Base-by-base conservation (phyloP, 306 rosid genomes). In the Quercus dentata region DNA sequence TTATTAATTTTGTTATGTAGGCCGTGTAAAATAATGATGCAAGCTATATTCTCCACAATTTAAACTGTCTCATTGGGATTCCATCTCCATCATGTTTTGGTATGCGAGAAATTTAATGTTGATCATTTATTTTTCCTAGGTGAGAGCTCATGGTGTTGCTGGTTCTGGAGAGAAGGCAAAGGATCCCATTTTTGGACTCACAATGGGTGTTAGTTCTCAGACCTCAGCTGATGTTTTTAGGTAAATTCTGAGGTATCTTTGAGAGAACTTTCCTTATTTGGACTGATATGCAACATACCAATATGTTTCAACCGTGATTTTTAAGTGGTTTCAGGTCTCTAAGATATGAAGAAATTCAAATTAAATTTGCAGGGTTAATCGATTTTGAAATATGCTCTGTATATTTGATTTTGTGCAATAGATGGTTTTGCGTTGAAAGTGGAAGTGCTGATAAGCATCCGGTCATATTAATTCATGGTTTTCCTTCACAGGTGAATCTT, bases 351-450 rank as follows among this genome's bases (percentile, higher is more conserved):
- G 64, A 84, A 49, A 67, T 81, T 78, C 83, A 81, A 69, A 79
- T 78, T 79, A 75, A 71, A 88, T 77, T 83, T 85, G 82, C 83
- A 80, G 86, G 90, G 79, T 56, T 85, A 82, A 49, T 85, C 82
- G 74, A 88, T 82, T 49, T 49, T 85, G 77, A 89, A 82, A 76
- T 58, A 64, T 80, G 80, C 83, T 91, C 80, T 85, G 31, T 84
- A 20, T 85, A 55, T 80, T 76, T 88, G 88, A 78, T 86, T 93
- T 90, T 88, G 87, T 85, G 77, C 82, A 65, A 86, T 94, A 92
- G 98, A 90, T 92, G 98, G 98, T 94, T 94, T 78, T 92, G 92
- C 89, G 93, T 94, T 79, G 92, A 94, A 83, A 69, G 86, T 5
- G 98, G 97, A 85, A 92, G 87, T 69, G 87, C 85, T 78, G 96